Conservation (phyloP, 805 yeast species). For the Saturnispora quitensis region DNA sequence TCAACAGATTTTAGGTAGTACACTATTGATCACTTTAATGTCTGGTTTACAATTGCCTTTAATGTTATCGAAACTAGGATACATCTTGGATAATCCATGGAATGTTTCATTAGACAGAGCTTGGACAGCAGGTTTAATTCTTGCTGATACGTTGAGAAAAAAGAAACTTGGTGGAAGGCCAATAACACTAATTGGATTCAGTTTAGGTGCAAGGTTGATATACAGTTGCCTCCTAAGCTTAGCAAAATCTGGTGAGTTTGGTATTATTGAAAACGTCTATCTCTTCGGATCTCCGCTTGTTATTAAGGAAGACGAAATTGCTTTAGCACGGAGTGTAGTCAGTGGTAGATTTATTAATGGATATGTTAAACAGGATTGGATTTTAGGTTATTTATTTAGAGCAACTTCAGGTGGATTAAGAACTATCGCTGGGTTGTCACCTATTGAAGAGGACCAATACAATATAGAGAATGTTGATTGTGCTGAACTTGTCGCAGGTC, state of each 20-base stretch:
- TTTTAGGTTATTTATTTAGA: slow-evolving; percentile 85
- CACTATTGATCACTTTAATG: slow-evolving; percentile 83
- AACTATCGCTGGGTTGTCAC: slow-evolving; percentile 84
- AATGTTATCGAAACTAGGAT: slow-evolving; percentile 81
- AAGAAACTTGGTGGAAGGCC: slow-evolving; percentile 91
- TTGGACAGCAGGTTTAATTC: slow-evolving; percentile 86
- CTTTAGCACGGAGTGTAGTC: slow-evolving; percentile 73
- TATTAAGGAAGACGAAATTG: slow-evolving; percentile 65
- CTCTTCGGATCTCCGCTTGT: slow-evolving; percentile 86
- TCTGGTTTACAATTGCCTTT: slow-evolving; percentile 88
- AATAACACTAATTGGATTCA: slow-evolving; percentile 84
- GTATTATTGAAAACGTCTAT: slow-evolving; percentile 80
- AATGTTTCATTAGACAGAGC: slow-evolving; percentile 94
- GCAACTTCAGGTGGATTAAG: slow-evolving; percentile 93
- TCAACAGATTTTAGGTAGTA: slow-evolving; percentile 91
- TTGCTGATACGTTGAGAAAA: slow-evolving; percentile 84
- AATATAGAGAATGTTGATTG: slow-evolving; percentile 76
- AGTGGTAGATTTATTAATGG: slow-evolving; percentile 89
- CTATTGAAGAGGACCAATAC: slow-evolving; percentile 41
- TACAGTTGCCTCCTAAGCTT: slow-evolving; percentile 83
- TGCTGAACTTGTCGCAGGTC: slow-evolving; percentile 83
- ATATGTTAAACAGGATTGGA: slow-evolving; percentile 90
- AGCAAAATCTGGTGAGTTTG: slow-evolving; percentile 77
- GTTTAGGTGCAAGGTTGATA: slow-evolving; percentile 86
- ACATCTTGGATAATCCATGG: slow-evolving; percentile 94